Evolutionary conservation across 1,284 basidiomycete species (phyloP).

Genomic region (Rhodotorula sp.): DNA sequence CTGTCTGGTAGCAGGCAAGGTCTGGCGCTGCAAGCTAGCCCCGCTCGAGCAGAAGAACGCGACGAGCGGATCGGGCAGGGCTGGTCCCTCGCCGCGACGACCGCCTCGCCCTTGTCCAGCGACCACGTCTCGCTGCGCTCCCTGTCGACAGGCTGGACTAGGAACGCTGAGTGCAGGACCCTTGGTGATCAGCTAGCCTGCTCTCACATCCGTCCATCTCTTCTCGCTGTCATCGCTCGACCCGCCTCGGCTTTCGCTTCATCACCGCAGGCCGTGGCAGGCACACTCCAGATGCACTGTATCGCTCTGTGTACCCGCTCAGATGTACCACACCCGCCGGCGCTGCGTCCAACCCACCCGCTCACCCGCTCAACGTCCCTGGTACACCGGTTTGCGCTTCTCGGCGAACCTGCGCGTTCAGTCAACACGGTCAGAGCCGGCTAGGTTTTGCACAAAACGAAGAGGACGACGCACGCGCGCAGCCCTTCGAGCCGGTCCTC

Average conservation of each 20-base stretch:
- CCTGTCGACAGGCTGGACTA: too few species aligned
- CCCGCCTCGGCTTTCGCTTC: neutral
- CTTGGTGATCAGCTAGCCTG: too few species aligned
- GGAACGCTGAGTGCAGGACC: too few species aligned
- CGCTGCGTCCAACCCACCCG: too few species aligned
- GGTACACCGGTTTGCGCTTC: conserved; percentile 79
- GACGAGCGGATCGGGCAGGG: neutral
- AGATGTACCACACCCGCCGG: too few species aligned
- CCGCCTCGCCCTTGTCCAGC: neutral
- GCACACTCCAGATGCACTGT: neutral
- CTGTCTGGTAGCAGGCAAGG: too few species aligned
- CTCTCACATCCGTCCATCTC: too few species aligned
- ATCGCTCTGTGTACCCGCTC: too few species aligned
- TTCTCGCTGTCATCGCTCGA: neutral
- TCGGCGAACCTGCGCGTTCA: conserved; percentile 64
- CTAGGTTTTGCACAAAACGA: neutral
- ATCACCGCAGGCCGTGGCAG: neutral
- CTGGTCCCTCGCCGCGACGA: too few species aligned
- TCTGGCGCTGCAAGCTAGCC: too few species aligned
- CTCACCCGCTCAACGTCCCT: conserved; percentile 63
- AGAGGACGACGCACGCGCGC: conserved; percentile 57
- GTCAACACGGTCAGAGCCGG: neutral
- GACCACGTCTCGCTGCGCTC: too few species aligned
- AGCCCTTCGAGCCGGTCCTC: conserved; percentile 83
- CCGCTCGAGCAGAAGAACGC: too few species aligned